Percentiles rank a stretch among this genome's conserved stretches.
phyloP scores from a whole-genome alignment of 768 basidiomycete genomes.

The Pisolithus marmoratus region DNA sequence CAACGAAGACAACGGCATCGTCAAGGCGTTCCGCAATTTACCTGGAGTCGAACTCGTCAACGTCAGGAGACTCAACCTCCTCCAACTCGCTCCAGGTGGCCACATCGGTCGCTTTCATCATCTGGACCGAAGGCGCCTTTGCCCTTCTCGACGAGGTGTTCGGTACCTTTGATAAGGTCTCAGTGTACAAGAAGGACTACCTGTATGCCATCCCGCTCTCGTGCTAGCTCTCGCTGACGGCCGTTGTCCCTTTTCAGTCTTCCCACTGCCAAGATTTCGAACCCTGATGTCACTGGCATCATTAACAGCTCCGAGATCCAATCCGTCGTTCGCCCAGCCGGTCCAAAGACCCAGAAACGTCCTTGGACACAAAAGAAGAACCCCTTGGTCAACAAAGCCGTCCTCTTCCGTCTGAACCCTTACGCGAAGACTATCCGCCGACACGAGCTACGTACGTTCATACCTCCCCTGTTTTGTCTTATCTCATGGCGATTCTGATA shows the following conservation, averaged over 20 bases:
- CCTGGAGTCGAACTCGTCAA: slow-evolving; percentile 97
- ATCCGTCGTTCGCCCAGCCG: slow-evolving; percentile 88
- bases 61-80: slow-evolving; percentile 90
- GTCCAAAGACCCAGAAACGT: slow-evolving; percentile 79
- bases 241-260: slow-evolving; percentile 43
- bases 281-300: slow-evolving; percentile 94
- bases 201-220: slow-evolving; percentile 40
- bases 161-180: slow-evolving; percentile 89
- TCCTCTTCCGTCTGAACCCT: slow-evolving; percentile 97
- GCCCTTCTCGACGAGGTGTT: slow-evolving; percentile 89
- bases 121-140: slow-evolving; percentile 98
- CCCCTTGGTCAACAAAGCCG: slow-evolving; percentile 87
- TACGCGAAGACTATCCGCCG: slow-evolving; percentile 93
- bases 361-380: slow-evolving; percentile 99
- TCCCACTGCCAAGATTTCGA: slow-evolving; percentile 92
- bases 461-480: not conserved
- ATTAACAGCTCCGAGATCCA: slow-evolving; percentile 99
- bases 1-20: slow-evolving; percentile 95
- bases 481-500: slow-evolving; percentile 4
- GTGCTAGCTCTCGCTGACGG: not conserved
- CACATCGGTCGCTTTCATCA: slow-evolving; percentile 98
- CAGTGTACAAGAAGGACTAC: slow-evolving; percentile 85
- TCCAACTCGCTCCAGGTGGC: slow-evolving; percentile 98
- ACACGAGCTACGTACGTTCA: slow-evolving; percentile 76
- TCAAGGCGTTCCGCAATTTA: slow-evolving; percentile 97